Percentiles rank a stretch among this genome's conserved stretches.
These are phyloP conservation scores for Laguncularia racemosa DNA, from an alignment of 345 rosid genomes.

Conservation along the genomic window DNA sequence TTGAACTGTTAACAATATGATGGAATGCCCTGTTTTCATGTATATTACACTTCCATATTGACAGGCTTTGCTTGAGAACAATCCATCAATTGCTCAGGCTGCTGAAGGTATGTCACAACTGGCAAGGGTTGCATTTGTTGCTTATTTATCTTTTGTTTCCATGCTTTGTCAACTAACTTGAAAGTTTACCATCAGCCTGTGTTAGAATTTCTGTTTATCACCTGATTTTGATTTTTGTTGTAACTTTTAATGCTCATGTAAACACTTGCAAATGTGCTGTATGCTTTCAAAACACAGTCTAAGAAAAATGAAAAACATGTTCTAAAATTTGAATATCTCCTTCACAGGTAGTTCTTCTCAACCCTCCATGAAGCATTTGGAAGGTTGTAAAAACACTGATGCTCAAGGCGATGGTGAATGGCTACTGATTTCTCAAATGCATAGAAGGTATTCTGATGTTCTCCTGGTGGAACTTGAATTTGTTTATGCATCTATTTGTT, in stretches of 20 bases:
- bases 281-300: too few relatives aligned
- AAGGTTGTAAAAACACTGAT: slow-evolving; percentile 26
- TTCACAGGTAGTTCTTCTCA: slow-evolving; percentile 24
- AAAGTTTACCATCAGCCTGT: too few relatives aligned
- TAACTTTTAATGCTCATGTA: too few relatives aligned
- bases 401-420: slow-evolving; percentile 58
- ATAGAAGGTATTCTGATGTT: slow-evolving; percentile 39
- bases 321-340: too few relatives aligned
- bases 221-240: too few relatives aligned
- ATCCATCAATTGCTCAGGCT: slow-evolving; percentile 56
- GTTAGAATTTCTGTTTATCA: too few relatives aligned
- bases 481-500: not conserved
- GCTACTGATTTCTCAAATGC: slow-evolving; percentile 51
- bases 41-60: slow-evolving; percentile 5
- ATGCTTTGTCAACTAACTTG: not conserved
- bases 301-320: too few relatives aligned
- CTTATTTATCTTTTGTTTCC: not conserved
- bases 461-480: not conserved
- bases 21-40: not conserved
- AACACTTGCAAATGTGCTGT: too few relatives aligned
- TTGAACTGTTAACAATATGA: not conserved
- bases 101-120: slow-evolving; percentile 37
- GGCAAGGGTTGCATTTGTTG: not conserved
- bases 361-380: slow-evolving; percentile 17
- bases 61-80: slow-evolving; percentile 79